Evolutionary conservation across 2,329 filamentous ascomycete genomes (phyloP), one percentile per base, ranked within the genome.

Genomic region (Cercospora nicotianae): DNA sequence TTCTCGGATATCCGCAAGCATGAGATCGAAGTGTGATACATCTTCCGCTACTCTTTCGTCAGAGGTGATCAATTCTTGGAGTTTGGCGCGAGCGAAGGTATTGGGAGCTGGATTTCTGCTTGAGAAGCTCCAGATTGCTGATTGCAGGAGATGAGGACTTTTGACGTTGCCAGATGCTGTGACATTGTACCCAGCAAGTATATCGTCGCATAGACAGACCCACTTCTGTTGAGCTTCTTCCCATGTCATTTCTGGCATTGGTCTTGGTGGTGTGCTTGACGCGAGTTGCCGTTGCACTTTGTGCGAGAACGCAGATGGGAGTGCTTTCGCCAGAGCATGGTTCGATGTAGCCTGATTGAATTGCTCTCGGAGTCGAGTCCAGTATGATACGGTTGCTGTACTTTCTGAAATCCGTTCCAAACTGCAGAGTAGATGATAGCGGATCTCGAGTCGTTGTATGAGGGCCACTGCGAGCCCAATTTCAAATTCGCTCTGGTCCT

Each of bases 221-320:
- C 97, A 84, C 72, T 92, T 89, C 20, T 81, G 81, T 70, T 90
- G 86, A 0, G 93, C 91, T 74, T 92, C 89, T 13, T 89, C 86
- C 72, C 92, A 90, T 28, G 86, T 87, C 2, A 94, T 83, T 63
- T 92, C 86, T 10, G 97, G 91, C 73, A 97, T 94, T 0, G 94
- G 94, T 8, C 94, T 87, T 7, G 95, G 95, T 3, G 95, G 95
- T 74, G 97, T 94, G 0, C 93, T 97, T 73, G 93, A 97, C 0
- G 95, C 94, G 33, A 99, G 84, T 70, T 91, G 91, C n/a, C 94
- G 87, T 77, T 99, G 95, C 42, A 98, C 86, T 77, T 97, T 96
- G 26, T 88, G 87, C 74, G 93, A 97, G 78, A 97, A 98, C 0
- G 94, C 89, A n/a, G 89, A 89, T 0, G 89, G 86, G 0, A 96